Base-by-base conservation (phyloP, 306 rosid genomes). In the Rosa lucieae region DNA sequence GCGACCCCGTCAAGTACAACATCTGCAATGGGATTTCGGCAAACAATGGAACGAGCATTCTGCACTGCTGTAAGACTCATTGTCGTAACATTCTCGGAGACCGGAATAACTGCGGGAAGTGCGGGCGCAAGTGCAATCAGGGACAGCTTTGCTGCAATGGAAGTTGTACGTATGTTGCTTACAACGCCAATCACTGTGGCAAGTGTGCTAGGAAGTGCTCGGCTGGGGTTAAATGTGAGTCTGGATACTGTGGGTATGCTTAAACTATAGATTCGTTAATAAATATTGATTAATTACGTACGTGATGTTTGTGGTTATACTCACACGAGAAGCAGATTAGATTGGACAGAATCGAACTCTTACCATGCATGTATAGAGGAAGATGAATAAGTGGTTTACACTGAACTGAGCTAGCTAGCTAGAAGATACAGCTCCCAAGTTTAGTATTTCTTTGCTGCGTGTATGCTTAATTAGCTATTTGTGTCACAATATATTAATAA, bases 31-130 rank as follows among this genome's bases (percentile, higher is more conserved):
- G 92, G n/a, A 79, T 92, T 59, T 5, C 47, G 13, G 89, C 94
- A 52, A 89, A 83, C 85, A 85, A 88, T 26, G 92, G 94, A 15
- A 86, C 70, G 3, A 78, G 86, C 73, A 39, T 89, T 26, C 91
- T 91, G 18, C 67, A 80, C 66, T 91, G 97, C 79, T 92, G 97
- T 85, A 92, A 92, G 89, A 87, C 67, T 40, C 94, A 89, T 63
- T 92, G 92, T 29, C 80, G 94, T 0, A 85, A 92, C 80, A 85
- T 88, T 72, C 89, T 89, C 0, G 79, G 90, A 12, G 94, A 92
- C 74, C 70, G 72, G 85, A 89, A 92, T 83, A 88, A 92, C 46
- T 89, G 97, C 37, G 81, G 79, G 0, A 67, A 18, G 29, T 92
- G 97, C 75, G 91, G 87, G 1, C 40, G 75, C n/a, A 88, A 88